Evolutionary conservation across 2,329 filamentous ascomycete genomes (phyloP), one percentile per base, ranked within the genome.

Genomic region (Lecanicillium sp.): DNA sequence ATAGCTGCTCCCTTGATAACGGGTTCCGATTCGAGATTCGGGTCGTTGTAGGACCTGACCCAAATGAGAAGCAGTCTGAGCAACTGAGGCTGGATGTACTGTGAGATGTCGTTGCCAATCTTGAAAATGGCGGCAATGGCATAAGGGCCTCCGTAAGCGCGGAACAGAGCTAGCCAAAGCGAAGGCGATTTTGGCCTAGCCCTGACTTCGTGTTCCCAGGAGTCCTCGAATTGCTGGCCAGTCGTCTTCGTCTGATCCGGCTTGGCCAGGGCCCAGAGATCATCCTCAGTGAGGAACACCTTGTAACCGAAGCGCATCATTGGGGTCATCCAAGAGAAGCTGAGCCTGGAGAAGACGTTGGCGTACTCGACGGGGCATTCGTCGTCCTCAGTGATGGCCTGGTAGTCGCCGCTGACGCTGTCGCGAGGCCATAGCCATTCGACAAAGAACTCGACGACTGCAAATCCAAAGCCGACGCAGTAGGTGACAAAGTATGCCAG

Each of bases 301-400:
- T 83, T 85, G 67, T 98, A 96, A 1, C 92, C 92, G 55, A 83
- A 83, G 55, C 80, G 88, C 92, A 98, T 98, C 75, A 98, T 67
- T 1, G 92, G 89, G 0, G 92, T 96, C 90, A 98, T 95, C 92
- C 92, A 98, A 39, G 84, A 82, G 60, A 98, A 98, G 0, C 90
- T 95, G 33, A 98, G 72, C 36, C 85, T 78, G 4, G 90, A 95
- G 64, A 98, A 98, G 37, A 96, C 71, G 43, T 90, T 88, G 11
- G 92, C 89, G 58, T 95, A 94, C 62, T 96, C 89, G 45, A 85
- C 80, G 0, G 84, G 84, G 40, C 77, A 80, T 50, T 80, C 75
- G 29, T 73, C 74, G 40, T 78, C 73, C 27, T 78, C 75, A 14
- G 72, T 58, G 40, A 80, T 62, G 16, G 65, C 73, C 41, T 72